Conservation (phyloP, 768 basidiomycete species). For the Collybia mongolica region DNA sequence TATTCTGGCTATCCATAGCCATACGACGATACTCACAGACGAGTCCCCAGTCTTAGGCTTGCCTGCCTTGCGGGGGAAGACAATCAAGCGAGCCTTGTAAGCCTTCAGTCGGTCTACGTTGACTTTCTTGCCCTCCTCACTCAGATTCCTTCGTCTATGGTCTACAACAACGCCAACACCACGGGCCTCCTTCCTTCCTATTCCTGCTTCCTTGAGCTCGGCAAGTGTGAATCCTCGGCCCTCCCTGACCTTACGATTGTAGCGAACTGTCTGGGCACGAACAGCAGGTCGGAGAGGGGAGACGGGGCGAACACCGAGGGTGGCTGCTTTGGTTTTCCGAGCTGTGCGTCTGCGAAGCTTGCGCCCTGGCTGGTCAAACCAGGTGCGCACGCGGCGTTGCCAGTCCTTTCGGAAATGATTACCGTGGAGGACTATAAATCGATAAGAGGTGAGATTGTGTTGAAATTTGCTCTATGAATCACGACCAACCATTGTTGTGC, state of each 20-base stretch:
- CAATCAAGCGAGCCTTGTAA: conserved; percentile 90
- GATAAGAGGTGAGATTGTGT: not conserved
- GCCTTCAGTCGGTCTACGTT: conserved; percentile 94
- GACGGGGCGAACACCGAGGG: conserved; percentile 90
- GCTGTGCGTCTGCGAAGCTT: conserved; percentile 94
- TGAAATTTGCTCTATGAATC: not conserved
- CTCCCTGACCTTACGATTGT: conserved; percentile 97
- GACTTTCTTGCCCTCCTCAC: conserved; percentile 93
- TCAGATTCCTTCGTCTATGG: conserved; percentile 93
- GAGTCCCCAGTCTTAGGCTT: conserved; percentile 98
- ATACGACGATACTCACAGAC: conserved; percentile 52
- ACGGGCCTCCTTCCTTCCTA: conserved; percentile 90
- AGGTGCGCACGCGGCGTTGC: conserved; percentile 94
- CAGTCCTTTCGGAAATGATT: conserved; percentile 99
- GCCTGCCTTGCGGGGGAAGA: conserved; percentile 94
- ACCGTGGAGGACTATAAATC: conserved; percentile 70
- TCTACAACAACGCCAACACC: conserved; percentile 95
- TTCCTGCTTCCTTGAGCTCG: conserved; percentile 95
- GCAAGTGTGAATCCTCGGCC: conserved; percentile 94
- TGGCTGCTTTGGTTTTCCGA: conserved; percentile 86
- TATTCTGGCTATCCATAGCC: conserved; percentile 4
- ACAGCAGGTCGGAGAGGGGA: conserved; percentile 94
- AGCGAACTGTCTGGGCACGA: conserved; percentile 92
- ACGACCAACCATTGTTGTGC: conserved; percentile 73
- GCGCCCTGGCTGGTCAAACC: conserved; percentile 99